Base-by-base conservation (phyloP, 768 basidiomycete genomes). In the Chalciporus piperatus region DNA sequence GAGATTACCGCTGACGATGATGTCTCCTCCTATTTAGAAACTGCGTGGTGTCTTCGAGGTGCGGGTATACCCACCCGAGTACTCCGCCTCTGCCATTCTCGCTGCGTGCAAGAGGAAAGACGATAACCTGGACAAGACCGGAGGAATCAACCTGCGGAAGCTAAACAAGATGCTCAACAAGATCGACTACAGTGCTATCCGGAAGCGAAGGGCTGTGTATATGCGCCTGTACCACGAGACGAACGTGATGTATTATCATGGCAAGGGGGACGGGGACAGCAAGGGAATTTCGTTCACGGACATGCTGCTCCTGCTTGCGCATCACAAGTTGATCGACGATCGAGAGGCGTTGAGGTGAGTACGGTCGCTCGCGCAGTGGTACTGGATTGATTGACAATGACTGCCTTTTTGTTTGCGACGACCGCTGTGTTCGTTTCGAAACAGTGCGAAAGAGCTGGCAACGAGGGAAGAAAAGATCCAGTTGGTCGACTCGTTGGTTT, bases 241-340 rank as follows among this genome's bases (percentile, higher is more conserved):
- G 2, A 74, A 73, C 57, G 80, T 94, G 28, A 79, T 83, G 3
- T 83, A 85, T 55, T 79, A 87, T 54, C 78, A 76, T 28, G 83
- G 84, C 1, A 78, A 82, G 46, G 94, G 94, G 11, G 92, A 98
- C 54, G 93, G 94, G 11, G 92, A 98, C 54, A 83, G 84, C 2
- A 78, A 82, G 46, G 94, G 94, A 9, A 92, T 98, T 53, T 89
- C 91, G 20, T 98, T 98, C 74, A 90, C 85, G 1, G 81, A 84
- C 41, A 96, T 96, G 90, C 78, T 98, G 3, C 65, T 89, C 30
- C 72, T 98, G 41, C 73, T 98, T 37, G 87, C 91, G 1, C 96
- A 97, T 65, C 86, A 98, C 72, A 94, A 91, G 67, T 72, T 98
- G 46, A 92, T 98, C 56, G 80, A 91, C 45, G 93, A 97, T 69